Percentiles rank a stretch among this genome's conserved stretches.
These are phyloP conservation scores for Melaleuca quinquenervia DNA, from an alignment of 345 rosid species.

Conservation along the genomic window DNA sequence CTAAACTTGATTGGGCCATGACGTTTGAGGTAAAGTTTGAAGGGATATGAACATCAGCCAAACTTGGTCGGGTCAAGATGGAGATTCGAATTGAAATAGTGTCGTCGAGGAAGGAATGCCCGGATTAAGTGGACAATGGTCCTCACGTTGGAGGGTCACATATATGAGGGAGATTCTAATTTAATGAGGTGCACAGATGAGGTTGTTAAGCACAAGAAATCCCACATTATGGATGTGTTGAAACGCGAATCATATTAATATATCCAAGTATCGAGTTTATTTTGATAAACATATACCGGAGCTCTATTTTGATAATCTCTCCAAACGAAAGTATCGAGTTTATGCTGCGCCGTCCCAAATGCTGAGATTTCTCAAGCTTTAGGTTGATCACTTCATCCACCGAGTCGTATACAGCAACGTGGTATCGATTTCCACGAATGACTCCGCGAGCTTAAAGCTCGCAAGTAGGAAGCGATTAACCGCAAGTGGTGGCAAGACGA, in stretches of 20 bases:
- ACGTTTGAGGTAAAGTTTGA: neutral
- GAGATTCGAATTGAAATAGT: neutral
- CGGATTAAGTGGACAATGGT: neutral
- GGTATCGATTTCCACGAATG: neutral
- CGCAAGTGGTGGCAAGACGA: too few species aligned
- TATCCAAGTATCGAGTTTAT: neutral
- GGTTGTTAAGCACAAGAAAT: neutral
- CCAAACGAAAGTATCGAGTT: neutral
- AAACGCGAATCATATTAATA: neutral
- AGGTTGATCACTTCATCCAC: neutral
- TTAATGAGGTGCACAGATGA: rapidly evolving
- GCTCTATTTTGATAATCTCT: neutral
- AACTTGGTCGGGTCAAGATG: neutral
- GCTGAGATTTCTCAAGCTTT: neutral
- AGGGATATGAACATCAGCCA: neutral
- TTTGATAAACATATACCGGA: rapidly evolving
- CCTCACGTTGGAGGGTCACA: neutral
- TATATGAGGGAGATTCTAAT: neutral
- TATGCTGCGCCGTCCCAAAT: neutral
- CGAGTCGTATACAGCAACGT: neutral
- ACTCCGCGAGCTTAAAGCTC: neutral
- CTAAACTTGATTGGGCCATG: neutral
- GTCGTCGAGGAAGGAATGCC: neutral
- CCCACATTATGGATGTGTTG: neutral
- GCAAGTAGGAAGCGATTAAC: too few species aligned